These are phyloP conservation scores for Ceriops zippeliana DNA, from an alignment of 345 rosid genomes.

Conservation along the genomic window DNA sequence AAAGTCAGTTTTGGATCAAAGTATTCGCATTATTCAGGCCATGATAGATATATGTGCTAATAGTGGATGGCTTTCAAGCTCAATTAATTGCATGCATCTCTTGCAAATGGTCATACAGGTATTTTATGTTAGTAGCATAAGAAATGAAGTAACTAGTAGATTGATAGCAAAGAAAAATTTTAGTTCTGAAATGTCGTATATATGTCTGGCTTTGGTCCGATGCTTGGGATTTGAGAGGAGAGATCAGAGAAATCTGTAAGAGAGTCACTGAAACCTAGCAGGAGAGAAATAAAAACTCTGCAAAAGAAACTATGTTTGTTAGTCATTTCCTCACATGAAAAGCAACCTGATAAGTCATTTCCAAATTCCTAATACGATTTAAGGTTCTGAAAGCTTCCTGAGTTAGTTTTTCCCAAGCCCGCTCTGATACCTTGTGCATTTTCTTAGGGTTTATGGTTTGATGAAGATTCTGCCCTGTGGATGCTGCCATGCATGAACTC, in stretches of 20 bases:
- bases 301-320: no score
- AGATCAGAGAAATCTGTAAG: no score
- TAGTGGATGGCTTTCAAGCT: constrained; percentile 97
- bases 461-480: constrained; percentile 67
- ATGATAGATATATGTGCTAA: constrained; percentile 98
- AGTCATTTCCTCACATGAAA: no score
- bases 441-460: constrained; percentile 83
- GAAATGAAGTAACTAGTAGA: background rate
- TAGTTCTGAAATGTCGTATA: background rate
- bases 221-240: no score
- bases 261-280: no score
- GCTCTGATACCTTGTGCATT: background rate
- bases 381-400: background rate
- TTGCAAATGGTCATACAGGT: constrained; percentile 99
- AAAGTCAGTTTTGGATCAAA: constrained; percentile 95
- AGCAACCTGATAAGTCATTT: no score
- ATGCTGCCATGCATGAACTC: constrained; percentile 87
- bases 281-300: no score
- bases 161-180: background rate
- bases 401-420: background rate
- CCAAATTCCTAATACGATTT: no score
- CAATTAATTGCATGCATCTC: constrained; percentile 89
- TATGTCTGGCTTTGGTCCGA: background rate
- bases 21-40: constrained; percentile 95
- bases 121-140: constrained; percentile 13